A percentile compares a stretch with the other conserved stretches of the same genome.
Conservation (phyloP, 768 basidiomycete genomes). For the Pulveroboletus frians region DNA sequence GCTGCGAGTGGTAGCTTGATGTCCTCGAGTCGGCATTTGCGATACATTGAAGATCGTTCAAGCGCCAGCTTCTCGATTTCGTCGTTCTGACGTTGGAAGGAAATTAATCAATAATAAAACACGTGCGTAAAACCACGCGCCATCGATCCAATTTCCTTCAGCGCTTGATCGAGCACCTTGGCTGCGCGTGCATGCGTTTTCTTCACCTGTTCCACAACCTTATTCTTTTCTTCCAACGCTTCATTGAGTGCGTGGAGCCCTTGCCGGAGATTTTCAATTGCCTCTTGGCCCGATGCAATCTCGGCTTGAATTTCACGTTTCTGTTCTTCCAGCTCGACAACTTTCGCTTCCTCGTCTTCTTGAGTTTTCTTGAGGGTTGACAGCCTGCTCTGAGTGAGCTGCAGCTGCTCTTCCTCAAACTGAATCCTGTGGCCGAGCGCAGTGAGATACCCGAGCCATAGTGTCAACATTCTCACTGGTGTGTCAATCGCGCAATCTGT, state of each 20-base stretch:
- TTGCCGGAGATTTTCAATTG: conserved; percentile 52
- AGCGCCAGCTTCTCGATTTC: conserved; percentile 85
- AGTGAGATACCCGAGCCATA: background rate
- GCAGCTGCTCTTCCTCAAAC: conserved; percentile 78
- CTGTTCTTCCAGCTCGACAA: conserved; percentile 50
- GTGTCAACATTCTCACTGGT: conserved; percentile 56
- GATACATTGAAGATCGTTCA: conserved; percentile 82
- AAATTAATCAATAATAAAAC: conserved; percentile 18
- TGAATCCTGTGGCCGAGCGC: conserved; percentile 46
- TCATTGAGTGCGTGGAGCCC: conserved; percentile 60
- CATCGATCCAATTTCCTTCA: conserved; percentile 85
- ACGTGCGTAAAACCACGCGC: conserved; percentile 36
- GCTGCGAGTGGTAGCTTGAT: conserved; percentile 71
- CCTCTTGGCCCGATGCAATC: conserved; percentile 51
- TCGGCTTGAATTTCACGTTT: conserved; percentile 53
- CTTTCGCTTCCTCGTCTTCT: conserved; percentile 47
- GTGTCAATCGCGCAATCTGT: conserved; percentile 78
- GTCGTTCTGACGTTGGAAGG: conserved; percentile 52
- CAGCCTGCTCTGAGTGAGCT: conserved; percentile 58
- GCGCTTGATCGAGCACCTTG: conserved; percentile 75
- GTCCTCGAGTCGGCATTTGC: conserved; percentile 91
- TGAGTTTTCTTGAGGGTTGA: conserved; percentile 47
- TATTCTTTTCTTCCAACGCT: conserved; percentile 65
- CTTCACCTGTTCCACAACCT: conserved; percentile 72
- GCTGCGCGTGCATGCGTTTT: conserved; percentile 61